Percentiles rank a stretch among this genome's conserved stretches.
phyloP scores from a whole-genome alignment of 2,329 filamentous ascomycete species.

The Diaporthe aspalathi region DNA sequence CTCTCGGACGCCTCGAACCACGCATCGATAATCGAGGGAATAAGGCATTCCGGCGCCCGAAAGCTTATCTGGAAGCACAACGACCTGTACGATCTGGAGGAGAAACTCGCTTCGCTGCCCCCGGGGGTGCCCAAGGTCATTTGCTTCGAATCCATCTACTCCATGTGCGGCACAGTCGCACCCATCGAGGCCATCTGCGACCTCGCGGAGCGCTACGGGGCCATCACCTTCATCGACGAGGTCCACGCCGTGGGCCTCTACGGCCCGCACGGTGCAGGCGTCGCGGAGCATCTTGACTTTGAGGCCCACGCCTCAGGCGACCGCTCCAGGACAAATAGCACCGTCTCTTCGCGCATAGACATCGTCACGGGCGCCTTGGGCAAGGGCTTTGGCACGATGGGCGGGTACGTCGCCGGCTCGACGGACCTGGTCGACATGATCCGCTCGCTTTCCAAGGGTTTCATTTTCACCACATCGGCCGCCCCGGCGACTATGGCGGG shows the following conservation, averaged over 20 bases:
- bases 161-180: constrained; percentile 98
- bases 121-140: constrained; percentile 94
- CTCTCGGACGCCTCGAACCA: constrained; percentile 98
- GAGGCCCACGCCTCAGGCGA: too few relatives aligned
- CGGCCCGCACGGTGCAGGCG: constrained; percentile 92
- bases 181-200: constrained; percentile 97
- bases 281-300: constrained; percentile 96
- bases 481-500: constrained; percentile 98
- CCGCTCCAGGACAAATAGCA: constrained; percentile 82
- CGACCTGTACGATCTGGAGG: constrained; percentile 89
- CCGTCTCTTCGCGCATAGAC: constrained; percentile 82
- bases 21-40: constrained; percentile 99
- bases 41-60: constrained; percentile 94
- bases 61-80: constrained; percentile 99
- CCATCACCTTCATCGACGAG: constrained; percentile 97
- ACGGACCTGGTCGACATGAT: constrained; percentile 89
- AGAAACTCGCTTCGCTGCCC: constrained; percentile 89
- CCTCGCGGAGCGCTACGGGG: constrained; percentile 95
- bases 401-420: constrained; percentile 95
- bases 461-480: constrained; percentile 99
- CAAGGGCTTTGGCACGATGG: constrained; percentile 97
- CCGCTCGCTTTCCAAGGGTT: constrained; percentile 93
- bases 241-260: constrained; percentile 99
- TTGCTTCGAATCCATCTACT: constrained; percentile 98
- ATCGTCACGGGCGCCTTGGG: constrained; percentile 98